These are phyloP conservation scores for Blastomyces emzantsi DNA, from an alignment of 2,329 filamentous ascomycete species.

Conservation along the genomic window DNA sequence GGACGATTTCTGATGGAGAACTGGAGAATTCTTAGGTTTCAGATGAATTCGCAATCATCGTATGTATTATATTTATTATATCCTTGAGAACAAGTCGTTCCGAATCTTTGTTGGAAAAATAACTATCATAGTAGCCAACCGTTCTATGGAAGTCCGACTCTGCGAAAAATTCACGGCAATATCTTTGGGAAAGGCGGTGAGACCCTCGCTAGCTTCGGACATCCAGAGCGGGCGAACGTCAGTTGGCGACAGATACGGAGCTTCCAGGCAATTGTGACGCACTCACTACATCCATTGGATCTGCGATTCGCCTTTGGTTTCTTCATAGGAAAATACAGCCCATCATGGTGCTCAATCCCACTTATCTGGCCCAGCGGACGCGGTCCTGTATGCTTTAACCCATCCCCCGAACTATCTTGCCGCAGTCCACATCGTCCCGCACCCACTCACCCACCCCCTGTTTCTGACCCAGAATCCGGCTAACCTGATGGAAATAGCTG, in stretches of 20 bases:
- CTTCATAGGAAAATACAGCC: neutral
- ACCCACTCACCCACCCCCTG: neutral
- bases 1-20: neutral
- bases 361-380: slow-evolving; percentile 76
- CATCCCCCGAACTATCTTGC: neutral
- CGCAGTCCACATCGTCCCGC: neutral
- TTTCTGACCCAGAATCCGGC: neutral
- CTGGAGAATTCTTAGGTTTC: neutral
- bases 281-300: neutral
- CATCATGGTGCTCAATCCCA: slow-evolving; percentile 82
- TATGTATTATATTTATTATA: neutral
- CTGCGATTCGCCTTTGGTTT: neutral
- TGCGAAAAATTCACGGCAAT: slow-evolving; percentile 6
- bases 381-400: slow-evolving; percentile 56
- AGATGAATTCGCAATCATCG: neutral
- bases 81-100: neutral
- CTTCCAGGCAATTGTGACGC: neutral
- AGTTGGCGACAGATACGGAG: neutral
- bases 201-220: neutral
- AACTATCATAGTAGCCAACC: too few species aligned
- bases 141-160: neutral
- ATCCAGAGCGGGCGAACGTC: neutral
- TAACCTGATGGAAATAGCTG: slow-evolving; percentile 49
- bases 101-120: neutral
- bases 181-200: slow-evolving; percentile 8